Conservation (phyloP, 2,329 filamentous ascomycete species). For the Lecanicillium sp. region DNA sequence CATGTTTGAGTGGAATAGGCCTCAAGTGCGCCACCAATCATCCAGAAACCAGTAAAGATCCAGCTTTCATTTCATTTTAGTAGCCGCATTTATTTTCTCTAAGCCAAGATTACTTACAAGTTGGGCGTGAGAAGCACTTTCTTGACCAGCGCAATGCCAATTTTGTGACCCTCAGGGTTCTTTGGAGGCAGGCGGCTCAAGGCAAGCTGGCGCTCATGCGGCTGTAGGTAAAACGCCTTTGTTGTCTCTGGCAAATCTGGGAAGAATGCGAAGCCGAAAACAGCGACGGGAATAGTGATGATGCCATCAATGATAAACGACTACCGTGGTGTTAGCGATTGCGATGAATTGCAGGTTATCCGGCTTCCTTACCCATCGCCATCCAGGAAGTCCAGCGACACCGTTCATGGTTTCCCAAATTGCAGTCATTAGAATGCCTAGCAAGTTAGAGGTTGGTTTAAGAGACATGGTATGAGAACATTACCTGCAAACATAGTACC, state of each 20-base stretch:
- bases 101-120: conserved; percentile 13
- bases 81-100: not conserved
- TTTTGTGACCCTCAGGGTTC: conserved; percentile 15
- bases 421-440: conserved; percentile 37
- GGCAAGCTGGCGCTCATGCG: conserved; percentile 30
- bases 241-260: conserved; percentile 37
- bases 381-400: conserved; percentile 35
- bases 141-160: conserved; percentile 15
- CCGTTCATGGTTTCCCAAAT: conserved; percentile 31
- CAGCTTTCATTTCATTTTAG: conserved; percentile 10
- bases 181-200: conserved; percentile 22
- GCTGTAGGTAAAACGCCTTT: conserved; percentile 25
- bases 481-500: conserved; percentile 49
- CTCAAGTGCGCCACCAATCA: conserved; percentile 25
- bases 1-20: conserved; percentile 19
- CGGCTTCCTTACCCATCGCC: conserved; percentile 33
- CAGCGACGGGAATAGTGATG: conserved; percentile 43
- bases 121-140: conserved; percentile 11
- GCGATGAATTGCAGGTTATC: not conserved
- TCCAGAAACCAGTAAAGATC: conserved; percentile 24
- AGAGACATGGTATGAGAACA: not conserved
- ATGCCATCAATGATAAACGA: conserved; percentile 36
- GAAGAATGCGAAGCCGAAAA: conserved; percentile 41
- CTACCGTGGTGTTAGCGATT: not conserved
- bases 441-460: not conserved